Evolutionary conservation across 306 rosid species (phyloP).

Genomic region (Amphicarpaea edgeworthii): DNA sequence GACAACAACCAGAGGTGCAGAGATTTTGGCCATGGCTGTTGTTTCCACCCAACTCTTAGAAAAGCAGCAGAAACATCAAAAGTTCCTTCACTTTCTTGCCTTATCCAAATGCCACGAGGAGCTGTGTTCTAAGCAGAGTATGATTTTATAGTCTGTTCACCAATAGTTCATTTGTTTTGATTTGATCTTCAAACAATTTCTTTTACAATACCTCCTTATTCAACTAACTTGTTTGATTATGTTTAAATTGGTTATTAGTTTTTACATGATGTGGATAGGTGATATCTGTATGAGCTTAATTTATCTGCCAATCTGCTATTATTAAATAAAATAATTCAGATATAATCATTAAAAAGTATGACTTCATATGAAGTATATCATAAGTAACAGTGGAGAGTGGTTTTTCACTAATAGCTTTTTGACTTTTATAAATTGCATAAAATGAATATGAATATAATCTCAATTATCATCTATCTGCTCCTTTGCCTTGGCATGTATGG

Average conservation of each 20-base stretch:
- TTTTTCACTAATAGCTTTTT: constrained; percentile 4
- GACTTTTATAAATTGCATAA: constrained; percentile 9
- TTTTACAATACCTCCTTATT: constrained; percentile 31
- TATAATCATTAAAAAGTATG: background rate
- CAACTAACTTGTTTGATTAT: constrained; percentile 24
- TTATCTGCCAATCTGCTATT: constrained; percentile 25
- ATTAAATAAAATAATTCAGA: constrained; percentile 11
- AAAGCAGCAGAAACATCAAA: constrained; percentile 86
- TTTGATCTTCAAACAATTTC: constrained; percentile 32
- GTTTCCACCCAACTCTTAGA: constrained; percentile 89
- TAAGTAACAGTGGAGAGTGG: constrained; percentile 1
- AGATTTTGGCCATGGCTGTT: constrained; percentile 92
- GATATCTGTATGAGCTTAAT: constrained; percentile 16
- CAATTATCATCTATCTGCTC: constrained; percentile 29
- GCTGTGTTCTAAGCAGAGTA: constrained; percentile 94
- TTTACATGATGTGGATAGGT: constrained; percentile 31
- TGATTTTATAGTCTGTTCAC: constrained; percentile 44
- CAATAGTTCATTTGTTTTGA: constrained; percentile 40
- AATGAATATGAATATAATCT: constrained; percentile 12
- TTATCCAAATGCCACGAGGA: constrained; percentile 96
- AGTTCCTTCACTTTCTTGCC: constrained; percentile 94
- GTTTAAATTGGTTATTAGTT: background rate
- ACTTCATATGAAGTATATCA: background rate
- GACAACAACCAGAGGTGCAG: constrained; percentile 98
- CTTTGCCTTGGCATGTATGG: constrained; percentile 5